Evolutionary conservation across 2,329 filamentous ascomycete genomes (phyloP).

Genomic region (Pseudogymnoascus sp.): DNA sequence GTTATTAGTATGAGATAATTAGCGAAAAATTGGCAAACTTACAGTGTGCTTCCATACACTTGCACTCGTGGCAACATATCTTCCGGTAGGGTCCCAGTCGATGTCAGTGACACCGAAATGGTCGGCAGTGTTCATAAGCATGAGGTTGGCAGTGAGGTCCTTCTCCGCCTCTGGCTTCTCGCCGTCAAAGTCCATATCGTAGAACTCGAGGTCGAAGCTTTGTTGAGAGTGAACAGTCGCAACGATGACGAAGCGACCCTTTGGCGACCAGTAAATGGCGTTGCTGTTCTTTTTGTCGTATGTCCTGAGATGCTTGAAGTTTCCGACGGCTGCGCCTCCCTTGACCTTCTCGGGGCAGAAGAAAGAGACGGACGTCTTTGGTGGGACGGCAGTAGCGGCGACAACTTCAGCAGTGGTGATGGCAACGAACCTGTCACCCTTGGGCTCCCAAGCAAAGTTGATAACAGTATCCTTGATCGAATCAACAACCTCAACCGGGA

Average conservation of each 20-base stretch:
- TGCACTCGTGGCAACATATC: slow-evolving; percentile 88
- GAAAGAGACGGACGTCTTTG: slow-evolving; percentile 92
- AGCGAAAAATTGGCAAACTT: slow-evolving; percentile 35
- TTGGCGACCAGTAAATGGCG: slow-evolving; percentile 97
- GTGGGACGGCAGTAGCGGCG: slow-evolving; percentile 69
- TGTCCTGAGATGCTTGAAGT: slow-evolving; percentile 93
- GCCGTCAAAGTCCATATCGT: slow-evolving; percentile 94
- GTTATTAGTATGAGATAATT: slow-evolving; percentile 19
- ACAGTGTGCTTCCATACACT: slow-evolving; percentile 94
- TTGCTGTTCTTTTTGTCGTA: slow-evolving; percentile 99
- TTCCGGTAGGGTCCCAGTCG: slow-evolving; percentile 94
- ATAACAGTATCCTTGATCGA: slow-evolving; percentile 97
- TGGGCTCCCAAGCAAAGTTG: slow-evolving; percentile 99
- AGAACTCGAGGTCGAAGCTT: slow-evolving; percentile 94
- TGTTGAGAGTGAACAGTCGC: slow-evolving; percentile 89
- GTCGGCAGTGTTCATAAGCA: slow-evolving; percentile 86
- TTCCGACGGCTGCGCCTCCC: slow-evolving; percentile 64
- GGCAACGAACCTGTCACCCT: slow-evolving; percentile 92
- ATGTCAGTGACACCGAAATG: slow-evolving; percentile 98
- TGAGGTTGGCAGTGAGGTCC: slow-evolving; percentile 87
- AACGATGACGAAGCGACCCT: slow-evolving; percentile 88
- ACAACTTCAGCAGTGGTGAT: slow-evolving; percentile 87
- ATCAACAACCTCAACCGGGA: slow-evolving; percentile 95
- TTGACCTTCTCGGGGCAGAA: slow-evolving; percentile 96
- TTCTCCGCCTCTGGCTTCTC: slow-evolving; percentile 91